Conservation (phyloP, 768 basidiomycete genomes). For the Neoboletus subvelutipes region DNA sequence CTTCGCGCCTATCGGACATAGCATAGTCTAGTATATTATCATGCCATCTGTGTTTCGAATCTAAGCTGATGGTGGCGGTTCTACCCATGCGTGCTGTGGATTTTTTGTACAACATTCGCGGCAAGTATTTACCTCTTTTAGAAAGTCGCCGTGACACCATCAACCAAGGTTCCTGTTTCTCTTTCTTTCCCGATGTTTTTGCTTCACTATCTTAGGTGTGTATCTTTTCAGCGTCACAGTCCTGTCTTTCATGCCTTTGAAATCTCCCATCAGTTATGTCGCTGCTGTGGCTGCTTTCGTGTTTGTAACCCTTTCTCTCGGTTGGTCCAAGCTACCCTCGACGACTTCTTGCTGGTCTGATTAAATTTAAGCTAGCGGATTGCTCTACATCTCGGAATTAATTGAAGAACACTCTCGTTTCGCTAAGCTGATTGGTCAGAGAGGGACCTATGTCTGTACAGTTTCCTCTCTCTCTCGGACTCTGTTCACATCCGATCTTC, state of each 20-base stretch:
- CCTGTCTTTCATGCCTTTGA: background rate
- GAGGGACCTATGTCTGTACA: slow-evolving; percentile 82
- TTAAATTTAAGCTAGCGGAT: slow-evolving; percentile 70
- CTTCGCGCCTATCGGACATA: slow-evolving; percentile 52
- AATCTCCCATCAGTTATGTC: slow-evolving; percentile 58
- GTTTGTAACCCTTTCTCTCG: slow-evolving; percentile 90
- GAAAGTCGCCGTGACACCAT: background rate
- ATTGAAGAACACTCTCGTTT: slow-evolving; percentile 90
- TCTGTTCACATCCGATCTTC: slow-evolving; percentile 5
- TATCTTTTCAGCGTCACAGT: slow-evolving; percentile 3
- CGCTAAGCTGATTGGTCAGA: slow-evolving; percentile 81
- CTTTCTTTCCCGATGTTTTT: slow-evolving; percentile 36
- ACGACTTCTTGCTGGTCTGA: slow-evolving; percentile 5
- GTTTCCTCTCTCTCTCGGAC: background rate
- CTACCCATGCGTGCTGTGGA: background rate
- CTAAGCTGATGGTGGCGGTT: background rate
- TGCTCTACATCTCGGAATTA: slow-evolving; percentile 90
- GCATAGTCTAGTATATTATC: background rate
- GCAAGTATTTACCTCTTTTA: background rate
- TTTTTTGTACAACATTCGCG: background rate
- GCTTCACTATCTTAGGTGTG: slow-evolving; percentile 62
- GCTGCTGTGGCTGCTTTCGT: slow-evolving; percentile 76
- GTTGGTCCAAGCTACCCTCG: slow-evolving; percentile 42
- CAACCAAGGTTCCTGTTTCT: background rate
- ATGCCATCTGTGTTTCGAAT: background rate